A percentile compares a stretch with the other conserved stretches of the same genome.
Conservation (phyloP, 2,329 filamentous ascomycete species). For the Truncatella angustata region DNA sequence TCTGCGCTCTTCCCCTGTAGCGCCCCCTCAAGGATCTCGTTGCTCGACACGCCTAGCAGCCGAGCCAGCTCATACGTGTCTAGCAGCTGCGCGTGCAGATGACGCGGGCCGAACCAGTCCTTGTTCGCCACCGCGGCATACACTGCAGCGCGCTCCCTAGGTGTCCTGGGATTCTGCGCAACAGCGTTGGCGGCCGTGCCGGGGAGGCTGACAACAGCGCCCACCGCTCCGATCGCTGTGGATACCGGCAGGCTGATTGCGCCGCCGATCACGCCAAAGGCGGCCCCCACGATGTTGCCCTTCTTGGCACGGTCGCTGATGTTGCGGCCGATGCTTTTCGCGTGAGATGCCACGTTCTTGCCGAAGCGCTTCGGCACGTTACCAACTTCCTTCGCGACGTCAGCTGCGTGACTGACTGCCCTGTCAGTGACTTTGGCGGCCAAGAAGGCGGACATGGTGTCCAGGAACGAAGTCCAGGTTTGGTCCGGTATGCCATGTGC, state of each 20-base stretch:
- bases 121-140: conserved; percentile 41
- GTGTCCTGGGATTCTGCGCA: conserved; percentile 36
- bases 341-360: conserved; percentile 34
- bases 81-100: conserved; percentile 35
- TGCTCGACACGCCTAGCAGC: conserved; percentile 25
- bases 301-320: conserved; percentile 34
- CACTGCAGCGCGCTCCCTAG: conserved; percentile 37
- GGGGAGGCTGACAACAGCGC: conserved; percentile 34
- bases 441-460: conserved; percentile 44
- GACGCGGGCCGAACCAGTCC: conserved; percentile 40
- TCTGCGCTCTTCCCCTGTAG: conserved; percentile 15
- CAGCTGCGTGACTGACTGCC: conserved; percentile 40
- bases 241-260: conserved; percentile 37
- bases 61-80: conserved; percentile 25
- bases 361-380: conserved; percentile 33
- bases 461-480: conserved; percentile 25
- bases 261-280: conserved; percentile 33
- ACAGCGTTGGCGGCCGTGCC: conserved; percentile 31
- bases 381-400: conserved; percentile 35
- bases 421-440: conserved; percentile 42
- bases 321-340: conserved; percentile 33
- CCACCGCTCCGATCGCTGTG: conserved; percentile 34
- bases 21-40: conserved; percentile 39
- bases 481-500: conserved; percentile 28
- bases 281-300: conserved; percentile 39